Evolutionary conservation across 495 filamentous ascomycete species (phyloP), one percentile per base, ranked within the genome.

Genomic region (Lophium mytilinum): DNA sequence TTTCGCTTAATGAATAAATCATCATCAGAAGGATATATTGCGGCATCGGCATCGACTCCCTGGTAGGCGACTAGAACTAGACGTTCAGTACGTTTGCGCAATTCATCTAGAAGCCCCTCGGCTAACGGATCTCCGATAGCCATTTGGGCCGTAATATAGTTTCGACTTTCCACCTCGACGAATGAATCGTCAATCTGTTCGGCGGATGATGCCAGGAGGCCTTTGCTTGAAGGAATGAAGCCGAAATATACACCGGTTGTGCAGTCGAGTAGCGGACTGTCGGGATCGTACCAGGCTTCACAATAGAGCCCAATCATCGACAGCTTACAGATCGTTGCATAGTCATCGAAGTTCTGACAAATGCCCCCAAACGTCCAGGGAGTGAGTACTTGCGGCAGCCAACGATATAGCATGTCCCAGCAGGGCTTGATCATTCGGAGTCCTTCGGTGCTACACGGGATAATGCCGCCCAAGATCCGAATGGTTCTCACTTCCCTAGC

Each of bases 321-420:
- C 7, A 59, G 41, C 51, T 59, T 53, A 21, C 56, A 59, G 35
- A 59, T 59, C 18, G 50, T 54, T 5, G 51, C 39, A 43, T 59
- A 59, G n/a, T 59, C 56, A 1, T 53, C 50, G 41, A 59, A 59
- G 37, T 43, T 59, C 14, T 49, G 30, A 34, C 56, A 59, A 4
- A 59, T 59, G 40, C 24, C 54, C 4, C 50, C 50, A 15, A 59
- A 34, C 17, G 56, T 58, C 37, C 49, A 46, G 1, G 48, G 56
- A 4, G 49, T 37, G 34, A 58, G 34, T 1, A 58, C 50, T 14
- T 34, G 47, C n/a, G 56, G 56, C 17, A 59, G 49, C 50, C 51
- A 59, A 12, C 50, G 56, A 34, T 59, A 53, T 7, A 59, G 43
- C 4, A 59, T 54, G 33, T 59, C 56, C 56, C 56, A 59, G 37